A percentile compares a stretch with the other conserved stretches of the same genome.
phyloP scores from a whole-genome alignment of 202 grass and related monocot species.

The Schoenoplectus tabernaemontani region DNA sequence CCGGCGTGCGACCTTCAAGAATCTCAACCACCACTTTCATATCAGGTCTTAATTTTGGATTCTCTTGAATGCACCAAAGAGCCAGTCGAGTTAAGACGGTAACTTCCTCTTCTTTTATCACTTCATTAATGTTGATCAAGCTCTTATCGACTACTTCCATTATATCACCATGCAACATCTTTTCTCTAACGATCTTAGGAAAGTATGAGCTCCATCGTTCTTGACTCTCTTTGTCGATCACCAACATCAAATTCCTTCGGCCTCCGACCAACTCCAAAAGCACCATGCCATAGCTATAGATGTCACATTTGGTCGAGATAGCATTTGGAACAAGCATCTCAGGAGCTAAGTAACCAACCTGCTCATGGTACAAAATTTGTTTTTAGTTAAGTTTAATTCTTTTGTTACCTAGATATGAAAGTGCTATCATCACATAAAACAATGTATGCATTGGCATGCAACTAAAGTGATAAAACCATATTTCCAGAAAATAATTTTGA shows the following conservation, averaged over 20 bases:
- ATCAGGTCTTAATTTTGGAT: conserved; percentile 28
- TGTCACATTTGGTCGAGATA: conserved; percentile 40
- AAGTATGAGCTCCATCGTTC: conserved; percentile 10
- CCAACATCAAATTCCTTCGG: conserved; percentile 24
- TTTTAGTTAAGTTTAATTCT: no score
- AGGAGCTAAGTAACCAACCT: conserved; percentile 42
- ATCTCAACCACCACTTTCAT: conserved; percentile 34
- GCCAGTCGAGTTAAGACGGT: conserved; percentile 27
- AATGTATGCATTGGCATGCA: not conserved
- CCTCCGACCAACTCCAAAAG: conserved; percentile 50
- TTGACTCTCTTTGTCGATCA: not conserved
- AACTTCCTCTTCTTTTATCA: conserved; percentile 22
- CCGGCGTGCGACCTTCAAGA: not conserved
- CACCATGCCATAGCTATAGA: conserved; percentile 63
- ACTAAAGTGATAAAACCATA: not conserved
- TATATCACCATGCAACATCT: conserved; percentile 26
- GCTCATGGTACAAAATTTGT: not conserved
- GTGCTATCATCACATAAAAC: no score
- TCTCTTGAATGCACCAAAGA: conserved; percentile 57
- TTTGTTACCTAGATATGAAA: no score
- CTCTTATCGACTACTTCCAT: conserved; percentile 37
- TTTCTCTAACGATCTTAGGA: conserved; percentile 27
- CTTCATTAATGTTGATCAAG: conserved; percentile 22
- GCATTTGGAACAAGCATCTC: conserved; percentile 36
- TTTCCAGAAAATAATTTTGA: not conserved